Conservation (phyloP, 176 grass and related monocot species). For the Avena atlantica region DNA sequence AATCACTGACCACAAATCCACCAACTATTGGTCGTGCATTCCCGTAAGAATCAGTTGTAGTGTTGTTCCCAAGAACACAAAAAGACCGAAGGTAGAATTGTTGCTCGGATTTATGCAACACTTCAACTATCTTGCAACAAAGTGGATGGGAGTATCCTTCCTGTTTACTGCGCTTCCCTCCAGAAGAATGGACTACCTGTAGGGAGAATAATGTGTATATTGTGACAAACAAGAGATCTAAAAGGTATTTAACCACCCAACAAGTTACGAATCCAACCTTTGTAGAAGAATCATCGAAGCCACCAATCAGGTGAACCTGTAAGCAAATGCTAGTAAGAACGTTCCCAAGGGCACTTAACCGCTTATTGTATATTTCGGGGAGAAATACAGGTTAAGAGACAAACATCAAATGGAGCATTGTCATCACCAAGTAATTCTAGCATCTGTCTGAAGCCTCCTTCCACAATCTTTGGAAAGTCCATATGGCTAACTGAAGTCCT, state of each 20-base stretch:
- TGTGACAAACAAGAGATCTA: not conserved
- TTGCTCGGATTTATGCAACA: constrained; percentile 53
- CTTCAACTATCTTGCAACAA: constrained; percentile 84
- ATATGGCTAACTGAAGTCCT: constrained; percentile 88
- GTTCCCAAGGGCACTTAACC: not conserved
- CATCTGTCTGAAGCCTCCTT: constrained; percentile 83
- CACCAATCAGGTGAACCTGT: constrained; percentile 86
- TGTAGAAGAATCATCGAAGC: constrained; percentile 73
- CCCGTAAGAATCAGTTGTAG: constrained; percentile 61
- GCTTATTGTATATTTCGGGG: constrained; percentile 10
- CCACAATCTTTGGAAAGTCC: constrained; percentile 79
- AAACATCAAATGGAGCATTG: constrained; percentile 79
- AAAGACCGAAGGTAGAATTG: constrained; percentile 70
- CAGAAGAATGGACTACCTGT: constrained; percentile 47
- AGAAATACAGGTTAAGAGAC: constrained; percentile 54
- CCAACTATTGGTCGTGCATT: constrained; percentile 68
- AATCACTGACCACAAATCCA: constrained; percentile 75
- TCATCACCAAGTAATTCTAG: constrained; percentile 68
- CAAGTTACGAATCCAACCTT: constrained; percentile 52
- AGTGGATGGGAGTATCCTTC: constrained; percentile 75
- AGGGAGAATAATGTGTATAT: constrained; percentile 25
- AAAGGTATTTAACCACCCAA: constrained; percentile 25
- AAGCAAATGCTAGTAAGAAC: constrained; percentile 47
- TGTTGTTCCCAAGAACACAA: constrained; percentile 82
- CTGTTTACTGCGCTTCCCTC: constrained; percentile 48